A percentile compares a stretch with the other conserved stretches of the same genome.
These are phyloP conservation scores for Raddia guianensis DNA, from an alignment of 176 grass and related monocot genomes.

Conservation along the genomic window DNA sequence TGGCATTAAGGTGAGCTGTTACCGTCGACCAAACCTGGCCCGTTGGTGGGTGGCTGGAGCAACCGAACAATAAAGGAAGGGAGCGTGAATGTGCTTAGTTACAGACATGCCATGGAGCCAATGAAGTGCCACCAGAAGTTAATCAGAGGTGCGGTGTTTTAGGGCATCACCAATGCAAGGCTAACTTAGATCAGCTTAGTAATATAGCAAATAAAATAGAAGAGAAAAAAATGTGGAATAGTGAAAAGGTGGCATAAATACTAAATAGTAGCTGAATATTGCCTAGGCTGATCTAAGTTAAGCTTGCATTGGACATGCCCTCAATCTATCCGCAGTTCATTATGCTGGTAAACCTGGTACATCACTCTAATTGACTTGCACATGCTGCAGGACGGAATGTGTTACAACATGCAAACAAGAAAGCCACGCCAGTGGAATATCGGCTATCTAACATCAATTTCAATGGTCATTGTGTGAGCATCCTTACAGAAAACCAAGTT, in stretches of 20 bases:
- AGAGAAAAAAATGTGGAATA: no score
- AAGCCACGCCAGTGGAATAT: conserved; percentile 4
- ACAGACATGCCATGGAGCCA: not conserved
- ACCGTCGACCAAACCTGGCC: not conserved
- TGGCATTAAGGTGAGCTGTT: conserved; percentile 26
- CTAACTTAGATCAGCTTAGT: no score
- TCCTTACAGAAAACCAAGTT: conserved; percentile 40
- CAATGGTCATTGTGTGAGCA: not conserved
- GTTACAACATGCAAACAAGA: not conserved
- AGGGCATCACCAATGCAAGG: no score
- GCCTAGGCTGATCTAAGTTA: no score
- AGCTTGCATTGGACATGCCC: no score
- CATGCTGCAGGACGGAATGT: conserved; percentile 30
- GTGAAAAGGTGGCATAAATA: no score
- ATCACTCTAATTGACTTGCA: not conserved
- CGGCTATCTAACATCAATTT: not conserved
- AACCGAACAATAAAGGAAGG: not conserved
- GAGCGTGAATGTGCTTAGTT: not conserved
- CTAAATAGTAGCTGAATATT: no score
- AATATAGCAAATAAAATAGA: no score
- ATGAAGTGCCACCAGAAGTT: not conserved
- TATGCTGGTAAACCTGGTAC: not conserved
- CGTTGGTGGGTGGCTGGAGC: conserved; percentile 5
- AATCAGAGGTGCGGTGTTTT: conserved; percentile 2
- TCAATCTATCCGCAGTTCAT: not conserved